Evolutionary conservation across 805 yeast genomes (phyloP).

Genomic region (Nakazawaea peltata): DNA sequence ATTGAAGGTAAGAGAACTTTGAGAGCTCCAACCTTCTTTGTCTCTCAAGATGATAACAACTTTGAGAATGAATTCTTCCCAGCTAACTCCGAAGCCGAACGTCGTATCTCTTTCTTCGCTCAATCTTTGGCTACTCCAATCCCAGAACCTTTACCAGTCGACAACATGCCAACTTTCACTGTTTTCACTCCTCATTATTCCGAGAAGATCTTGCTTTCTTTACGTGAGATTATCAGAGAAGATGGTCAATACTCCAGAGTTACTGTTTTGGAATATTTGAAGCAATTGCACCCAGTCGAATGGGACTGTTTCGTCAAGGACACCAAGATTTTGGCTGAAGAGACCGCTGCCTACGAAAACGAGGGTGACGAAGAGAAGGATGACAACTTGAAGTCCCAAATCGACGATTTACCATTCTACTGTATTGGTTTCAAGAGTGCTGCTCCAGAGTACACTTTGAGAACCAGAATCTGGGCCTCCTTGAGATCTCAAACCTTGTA

Average conservation of each 20-base stretch:
- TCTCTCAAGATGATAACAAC: slow-evolving; percentile 92
- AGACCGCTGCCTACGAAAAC: slow-evolving; percentile 74
- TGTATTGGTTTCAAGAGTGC: slow-evolving; percentile 97
- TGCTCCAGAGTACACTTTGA: slow-evolving; percentile 90
- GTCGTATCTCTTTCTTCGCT: slow-evolving; percentile 99
- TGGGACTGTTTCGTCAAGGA: slow-evolving; percentile 98
- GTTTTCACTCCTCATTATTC: slow-evolving; percentile 94
- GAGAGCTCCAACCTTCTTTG: slow-evolving; percentile 98
- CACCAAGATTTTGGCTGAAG: slow-evolving; percentile 91
- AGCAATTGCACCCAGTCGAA: slow-evolving; percentile 92
- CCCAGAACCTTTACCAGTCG: slow-evolving; percentile 98
- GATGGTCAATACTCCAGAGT: slow-evolving; percentile 96
- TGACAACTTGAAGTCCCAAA: slow-evolving; percentile 69
- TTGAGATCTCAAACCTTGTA: slow-evolving; percentile 93
- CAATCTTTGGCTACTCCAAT: slow-evolving; percentile 98
- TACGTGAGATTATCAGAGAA: slow-evolving; percentile 93
- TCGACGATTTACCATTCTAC: slow-evolving; percentile 89
- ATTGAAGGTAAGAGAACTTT: slow-evolving; percentile 97
- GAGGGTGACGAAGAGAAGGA: slow-evolving; percentile 50
- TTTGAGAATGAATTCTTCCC: slow-evolving; percentile 98
- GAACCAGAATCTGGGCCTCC: slow-evolving; percentile 99
- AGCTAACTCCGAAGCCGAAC: slow-evolving; percentile 94
- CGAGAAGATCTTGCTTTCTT: slow-evolving; percentile 87
- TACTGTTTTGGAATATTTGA: slow-evolving; percentile 86
- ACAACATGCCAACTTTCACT: slow-evolving; percentile 98